Evolutionary conservation across 2,329 filamentous ascomycete genomes (phyloP), one percentile per base, ranked within the genome.

Genomic region (Neonectria neomacrospora): DNA sequence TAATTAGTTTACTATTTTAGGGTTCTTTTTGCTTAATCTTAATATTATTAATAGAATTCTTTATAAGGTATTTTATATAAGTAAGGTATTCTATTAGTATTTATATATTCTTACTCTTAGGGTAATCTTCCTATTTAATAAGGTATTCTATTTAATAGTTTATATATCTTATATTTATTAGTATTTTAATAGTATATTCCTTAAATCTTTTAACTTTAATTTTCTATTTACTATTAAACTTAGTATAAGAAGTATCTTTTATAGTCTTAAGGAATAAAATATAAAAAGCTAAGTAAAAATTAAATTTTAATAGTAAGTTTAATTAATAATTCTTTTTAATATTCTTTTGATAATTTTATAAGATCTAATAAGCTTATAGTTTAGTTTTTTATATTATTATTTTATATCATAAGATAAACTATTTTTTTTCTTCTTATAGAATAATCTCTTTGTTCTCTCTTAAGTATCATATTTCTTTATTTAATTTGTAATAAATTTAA

Each of bases 241-340:
- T n/a, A n/a, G n/a, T n/a, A n/a, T n/a, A n/a, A n/a, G n/a, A n/a
- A n/a, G n/a, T n/a, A n/a, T n/a, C n/a, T n/a, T n/a, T n/a, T n/a
- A n/a, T n/a, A 22, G 32, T 18, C 34, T 65, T n/a, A n/a, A n/a
- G n/a, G n/a, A n/a, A n/a, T n/a, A n/a, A n/a, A n/a, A n/a, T n/a
- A n/a, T n/a, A n/a, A n/a, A n/a, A n/a, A n/a, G n/a, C n/a, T n/a
- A n/a, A n/a, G n/a, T n/a, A n/a, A n/a, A n/a, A n/a, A n/a, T 28
- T 59, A 52, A 30, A 60, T 32, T 66, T 55, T n/a, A 55, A 50
- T 52, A 62, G 57, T 50, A 16, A 20, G 7, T 3, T 58, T 20
- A 71, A n/a, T 64, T 67, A 45, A 48, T 71, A 71, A 18, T 61
- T 69, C 60, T 57, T 63, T 51, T 67, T 56, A 28, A 68, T 7